Base-by-base conservation (phyloP, 305 asterid genomes). In the Ilex paraguariensis region DNA sequence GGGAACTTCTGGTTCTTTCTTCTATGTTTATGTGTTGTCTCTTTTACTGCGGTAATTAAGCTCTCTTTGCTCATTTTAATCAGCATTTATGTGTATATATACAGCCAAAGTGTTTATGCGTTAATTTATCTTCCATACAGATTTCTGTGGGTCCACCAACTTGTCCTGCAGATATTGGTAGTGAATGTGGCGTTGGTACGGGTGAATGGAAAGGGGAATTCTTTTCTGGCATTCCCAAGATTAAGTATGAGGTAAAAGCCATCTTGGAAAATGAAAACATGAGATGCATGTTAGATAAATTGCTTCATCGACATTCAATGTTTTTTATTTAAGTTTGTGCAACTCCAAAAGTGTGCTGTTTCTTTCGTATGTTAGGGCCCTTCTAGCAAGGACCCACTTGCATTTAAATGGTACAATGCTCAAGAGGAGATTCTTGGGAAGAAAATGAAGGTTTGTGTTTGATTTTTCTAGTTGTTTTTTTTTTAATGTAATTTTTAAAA, bases 331-430 rank as follows among this genome's bases (percentile, higher is more conserved):
- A 36, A 36, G 5, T 36, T 7, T 36, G 8, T 36, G 42, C 42
- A 36, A 36, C 8, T 0, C 42, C 42, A 36, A 36, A 36, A 36
- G 7, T 36, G 42, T 36, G 5, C 42, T 7, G 5, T 36, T 36
- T 36, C 8, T 36, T 36, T 36, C 8, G 42, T 36, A 46, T 52
- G 55, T 80, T 69, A 91, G 96, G 98, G 98, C 40, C 94, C 95
- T 70, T 54, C 86, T 30, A 88, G 87, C 73, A 91, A 86, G 82
- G 86, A 88, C 58, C 88, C 77, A 46, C 94, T 91, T 50, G 67
- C 96, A 17, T 91, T 65, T 66, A 91, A 84, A 70, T 91, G 96
- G 98, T 91, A 91, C 67, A 88, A 82, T 58, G 90, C 95, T 0
- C 86, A 84, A 0, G 98, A 91, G 85, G 86, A 73, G 69, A 74